These are phyloP conservation scores for Prunus mongolica DNA, from an alignment of 306 rosid species.

Conservation along the genomic window DNA sequence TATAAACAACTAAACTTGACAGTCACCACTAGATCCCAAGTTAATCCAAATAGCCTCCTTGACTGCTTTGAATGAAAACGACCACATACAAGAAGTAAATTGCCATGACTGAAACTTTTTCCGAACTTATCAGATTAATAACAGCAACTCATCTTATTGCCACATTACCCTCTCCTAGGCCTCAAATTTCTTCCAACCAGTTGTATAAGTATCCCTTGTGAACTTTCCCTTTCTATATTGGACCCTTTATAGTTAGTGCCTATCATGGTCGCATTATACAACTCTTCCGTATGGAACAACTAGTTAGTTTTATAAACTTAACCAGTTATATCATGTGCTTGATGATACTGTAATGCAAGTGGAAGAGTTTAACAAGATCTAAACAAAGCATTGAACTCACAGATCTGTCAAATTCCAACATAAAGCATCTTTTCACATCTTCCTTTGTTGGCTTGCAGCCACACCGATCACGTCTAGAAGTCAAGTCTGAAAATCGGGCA, in stretches of 20 bases:
- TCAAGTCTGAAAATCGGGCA: constrained; percentile 87
- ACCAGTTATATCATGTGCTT: background rate
- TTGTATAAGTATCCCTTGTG: background rate
- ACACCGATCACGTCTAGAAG: constrained; percentile 94
- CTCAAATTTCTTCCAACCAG: background rate
- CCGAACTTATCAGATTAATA: background rate
- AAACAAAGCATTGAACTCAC: constrained; percentile 43
- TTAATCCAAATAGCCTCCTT: background rate
- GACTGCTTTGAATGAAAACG: background rate
- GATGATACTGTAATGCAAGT: background rate
- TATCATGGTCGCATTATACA: background rate
- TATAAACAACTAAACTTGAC: background rate
- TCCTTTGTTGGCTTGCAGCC: constrained; percentile 96
- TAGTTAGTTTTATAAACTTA: background rate
- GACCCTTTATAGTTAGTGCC: background rate
- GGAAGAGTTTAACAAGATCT: constrained; percentile 1
- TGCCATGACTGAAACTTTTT: background rate
- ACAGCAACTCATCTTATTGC: background rate
- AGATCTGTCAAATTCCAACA: constrained; percentile 96
- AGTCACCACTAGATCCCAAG: background rate
- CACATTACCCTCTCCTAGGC: background rate
- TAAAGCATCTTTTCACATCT: constrained; percentile 98
- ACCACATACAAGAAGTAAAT: background rate
- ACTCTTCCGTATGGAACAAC: background rate
- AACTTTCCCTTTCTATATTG: background rate